Evolutionary conservation across 1,284 basidiomycete genomes (phyloP).

Genomic region (Schizopora paradoxa): DNA sequence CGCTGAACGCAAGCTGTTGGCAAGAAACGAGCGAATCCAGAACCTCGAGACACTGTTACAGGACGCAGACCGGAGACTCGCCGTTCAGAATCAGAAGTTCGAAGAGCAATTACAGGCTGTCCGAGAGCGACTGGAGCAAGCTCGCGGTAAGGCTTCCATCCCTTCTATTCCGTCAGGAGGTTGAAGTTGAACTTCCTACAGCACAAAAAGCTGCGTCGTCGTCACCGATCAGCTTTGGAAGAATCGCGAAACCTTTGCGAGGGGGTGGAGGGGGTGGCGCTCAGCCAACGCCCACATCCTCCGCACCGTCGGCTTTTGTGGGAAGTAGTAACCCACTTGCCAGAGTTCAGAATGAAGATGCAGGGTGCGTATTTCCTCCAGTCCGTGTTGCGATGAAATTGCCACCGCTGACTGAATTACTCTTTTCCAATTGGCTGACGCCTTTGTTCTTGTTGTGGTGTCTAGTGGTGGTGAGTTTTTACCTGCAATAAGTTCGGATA

Average conservation of each 20-base stretch:
- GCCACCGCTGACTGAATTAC: conserved; percentile 9
- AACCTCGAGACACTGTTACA: conserved; percentile 89
- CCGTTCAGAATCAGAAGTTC: conserved; percentile 92
- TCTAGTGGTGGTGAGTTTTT: conserved; percentile 23
- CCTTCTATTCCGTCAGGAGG: conserved; percentile 6
- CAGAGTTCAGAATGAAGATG: conserved; percentile 74
- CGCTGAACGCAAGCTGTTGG: conserved; percentile 92
- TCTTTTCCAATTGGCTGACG: conserved; percentile 9
- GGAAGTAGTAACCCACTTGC: conserved; percentile 54
- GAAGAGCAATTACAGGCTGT: conserved; percentile 89
- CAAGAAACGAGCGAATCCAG: conserved; percentile 96
- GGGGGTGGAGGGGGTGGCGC: conserved; percentile 74
- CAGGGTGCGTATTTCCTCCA: conserved; percentile 51
- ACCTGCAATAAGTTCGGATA: not conserved
- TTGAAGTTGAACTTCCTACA: conserved; percentile 27
- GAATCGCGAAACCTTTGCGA: conserved; percentile 94
- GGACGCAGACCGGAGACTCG: conserved; percentile 89
- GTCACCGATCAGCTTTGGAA: conserved; percentile 77
- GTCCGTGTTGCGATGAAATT: conserved; percentile 16
- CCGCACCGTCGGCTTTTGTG: conserved; percentile 39
- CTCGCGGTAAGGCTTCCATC: conserved; percentile 61
- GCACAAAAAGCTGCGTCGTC: conserved; percentile 72
- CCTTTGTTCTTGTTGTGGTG: conserved; percentile 9
- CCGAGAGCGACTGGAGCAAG: conserved; percentile 87
- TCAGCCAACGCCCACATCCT: conserved; percentile 30